phyloP scores from a whole-genome alignment of 108 stramenopile species.

The Nitzschia putrida region DNA sequence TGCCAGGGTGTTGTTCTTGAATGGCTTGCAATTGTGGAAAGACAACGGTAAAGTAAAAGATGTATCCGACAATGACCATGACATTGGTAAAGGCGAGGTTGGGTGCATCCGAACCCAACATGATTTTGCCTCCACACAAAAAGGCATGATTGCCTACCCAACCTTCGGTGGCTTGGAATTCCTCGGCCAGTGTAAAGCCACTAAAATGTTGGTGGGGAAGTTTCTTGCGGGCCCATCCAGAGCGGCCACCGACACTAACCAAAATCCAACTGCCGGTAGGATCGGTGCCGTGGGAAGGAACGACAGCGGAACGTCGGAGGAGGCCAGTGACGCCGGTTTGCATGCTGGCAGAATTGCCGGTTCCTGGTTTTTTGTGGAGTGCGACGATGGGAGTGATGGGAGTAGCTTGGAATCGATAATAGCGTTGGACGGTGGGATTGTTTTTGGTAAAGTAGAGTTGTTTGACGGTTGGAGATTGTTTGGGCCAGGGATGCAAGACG shows the following conservation, averaged over 20 bases:
- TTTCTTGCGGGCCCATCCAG: conserved; percentile 80
- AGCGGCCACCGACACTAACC: conserved; percentile 78
- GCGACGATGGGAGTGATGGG: conserved; percentile 79
- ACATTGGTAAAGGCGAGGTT: conserved; percentile 76
- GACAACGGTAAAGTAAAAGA: conserved; percentile 49
- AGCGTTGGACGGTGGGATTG: conserved; percentile 81
- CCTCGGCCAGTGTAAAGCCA: conserved; percentile 55
- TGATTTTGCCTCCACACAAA: conserved; percentile 78
- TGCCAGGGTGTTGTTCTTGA: conserved; percentile 25
- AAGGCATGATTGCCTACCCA: conserved; percentile 92
- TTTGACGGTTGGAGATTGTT: conserved; percentile 29
- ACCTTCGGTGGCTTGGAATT: conserved; percentile 67
- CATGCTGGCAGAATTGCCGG: conserved; percentile 19
- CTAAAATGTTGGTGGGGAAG: conserved; percentile 29
- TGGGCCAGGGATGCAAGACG: conserved; percentile 28
- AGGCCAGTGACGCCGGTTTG: conserved; percentile 65
- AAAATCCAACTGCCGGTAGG: conserved; percentile 76
- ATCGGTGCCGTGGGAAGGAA: conserved; percentile 86
- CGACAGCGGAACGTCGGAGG: conserved; percentile 70
- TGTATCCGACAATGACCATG: conserved; percentile 51
- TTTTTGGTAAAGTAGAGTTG: conserved; percentile 46
- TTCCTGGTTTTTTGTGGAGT: conserved; percentile 66
- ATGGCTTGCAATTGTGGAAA: conserved; percentile 46
- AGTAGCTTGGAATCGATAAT: conserved; percentile 83
- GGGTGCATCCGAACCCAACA: conserved; percentile 83